Conservation (phyloP, 2,329 filamentous ascomycete species). For the Ceratocystis albifundus region DNA sequence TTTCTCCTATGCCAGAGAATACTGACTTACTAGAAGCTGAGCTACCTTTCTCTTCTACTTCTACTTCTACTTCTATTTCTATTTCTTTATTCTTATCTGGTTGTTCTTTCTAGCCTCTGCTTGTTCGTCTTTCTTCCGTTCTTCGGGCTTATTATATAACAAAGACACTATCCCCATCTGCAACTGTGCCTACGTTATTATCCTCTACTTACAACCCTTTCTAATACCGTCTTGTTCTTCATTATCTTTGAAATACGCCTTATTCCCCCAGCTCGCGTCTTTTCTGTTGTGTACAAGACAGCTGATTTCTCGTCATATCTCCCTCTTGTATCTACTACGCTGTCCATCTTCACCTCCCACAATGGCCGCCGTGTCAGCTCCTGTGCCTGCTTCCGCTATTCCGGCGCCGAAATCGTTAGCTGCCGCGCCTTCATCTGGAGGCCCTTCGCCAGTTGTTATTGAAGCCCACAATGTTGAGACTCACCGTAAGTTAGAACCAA, state of each 20-base stretch:
- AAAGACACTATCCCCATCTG: constrained; percentile 11
- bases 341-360: neutral
- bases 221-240: neutral
- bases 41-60: constrained; percentile 9
- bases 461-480: constrained; percentile 71
- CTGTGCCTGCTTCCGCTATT: neutral
- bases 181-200: constrained; percentile 11
- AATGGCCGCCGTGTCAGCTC: constrained; percentile 17
- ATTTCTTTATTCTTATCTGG: neutral
- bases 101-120: constrained; percentile 14
- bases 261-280: neutral
- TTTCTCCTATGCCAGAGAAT: neutral
- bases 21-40: neutral
- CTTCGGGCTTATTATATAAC: neutral
- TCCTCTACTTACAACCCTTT: constrained; percentile 10
- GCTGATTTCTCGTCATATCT: neutral
- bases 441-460: constrained; percentile 45
- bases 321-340: neutral
- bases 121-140: constrained; percentile 3
- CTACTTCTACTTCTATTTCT: neutral
- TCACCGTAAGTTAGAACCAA: constrained; percentile 42
- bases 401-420: constrained; percentile 3
- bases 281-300: neutral
- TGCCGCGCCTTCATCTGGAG: neutral
- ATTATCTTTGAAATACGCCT: neutral